phyloP scores from a whole-genome alignment of 257 asterid species.

The Solanum paucissectum region DNA sequence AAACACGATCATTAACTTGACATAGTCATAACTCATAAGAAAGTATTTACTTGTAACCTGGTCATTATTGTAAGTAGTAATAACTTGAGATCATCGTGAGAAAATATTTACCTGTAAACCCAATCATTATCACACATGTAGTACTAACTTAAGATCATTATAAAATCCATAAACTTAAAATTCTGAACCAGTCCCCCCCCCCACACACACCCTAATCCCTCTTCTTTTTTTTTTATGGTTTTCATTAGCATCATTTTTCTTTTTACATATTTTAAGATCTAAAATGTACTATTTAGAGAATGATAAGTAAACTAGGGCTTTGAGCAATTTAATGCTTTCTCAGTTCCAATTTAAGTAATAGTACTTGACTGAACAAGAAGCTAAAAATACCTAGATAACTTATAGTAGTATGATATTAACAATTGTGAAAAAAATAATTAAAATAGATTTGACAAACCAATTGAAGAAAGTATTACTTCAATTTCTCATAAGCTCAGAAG shows the following conservation, averaged over 20 bases:
- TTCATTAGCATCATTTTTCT: neutral
- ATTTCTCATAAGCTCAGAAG: neutral
- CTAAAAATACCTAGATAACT: neutral
- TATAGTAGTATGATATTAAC: neutral
- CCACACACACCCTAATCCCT: too few species aligned
- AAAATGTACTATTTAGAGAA: neutral
- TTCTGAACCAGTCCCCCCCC: neutral
- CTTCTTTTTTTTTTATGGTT: neutral
- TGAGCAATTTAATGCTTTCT: neutral
- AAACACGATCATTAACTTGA: neutral
- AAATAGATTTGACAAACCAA: neutral
- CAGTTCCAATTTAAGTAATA: neutral
- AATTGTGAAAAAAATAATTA: neutral
- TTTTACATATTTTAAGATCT: neutral
- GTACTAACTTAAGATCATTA: neutral
- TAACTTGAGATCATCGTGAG: neutral
- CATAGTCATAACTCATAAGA: neutral
- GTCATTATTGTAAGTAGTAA: neutral
- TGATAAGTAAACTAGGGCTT: neutral
- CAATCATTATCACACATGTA: neutral
- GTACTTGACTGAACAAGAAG: neutral
- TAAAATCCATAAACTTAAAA: neutral
- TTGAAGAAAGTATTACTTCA: neutral
- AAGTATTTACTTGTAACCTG: neutral
- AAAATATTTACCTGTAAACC: neutral